Percentiles rank a stretch among this genome's conserved stretches.
Conservation (phyloP, 768 basidiomycete species). For the Leccinum rimulosum region DNA sequence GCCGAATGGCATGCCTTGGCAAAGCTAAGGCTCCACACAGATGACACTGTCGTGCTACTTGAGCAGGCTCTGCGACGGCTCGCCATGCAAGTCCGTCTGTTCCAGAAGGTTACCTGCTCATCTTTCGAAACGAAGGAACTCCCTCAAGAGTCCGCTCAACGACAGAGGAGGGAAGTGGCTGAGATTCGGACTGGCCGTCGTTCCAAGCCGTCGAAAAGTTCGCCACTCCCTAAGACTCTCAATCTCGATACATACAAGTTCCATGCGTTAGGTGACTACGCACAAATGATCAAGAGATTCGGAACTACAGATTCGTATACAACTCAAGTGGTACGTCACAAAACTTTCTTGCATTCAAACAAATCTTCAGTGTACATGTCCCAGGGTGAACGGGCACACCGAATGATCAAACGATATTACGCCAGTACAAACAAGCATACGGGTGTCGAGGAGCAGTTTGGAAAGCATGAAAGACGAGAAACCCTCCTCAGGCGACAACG, state of each 20-base stretch:
- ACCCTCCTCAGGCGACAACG: background rate
- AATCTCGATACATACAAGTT: constrained; percentile 36
- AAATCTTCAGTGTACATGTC: background rate
- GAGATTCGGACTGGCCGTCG: background rate
- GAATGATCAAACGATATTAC: background rate
- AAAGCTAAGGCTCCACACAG: background rate
- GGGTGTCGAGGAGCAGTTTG: background rate
- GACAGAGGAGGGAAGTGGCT: background rate
- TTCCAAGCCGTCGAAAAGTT: background rate
- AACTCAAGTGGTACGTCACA: constrained; percentile 28
- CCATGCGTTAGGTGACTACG: constrained; percentile 37
- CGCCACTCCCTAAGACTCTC: constrained; percentile 12
- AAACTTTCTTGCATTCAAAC: background rate
- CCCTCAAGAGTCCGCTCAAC: constrained; percentile 2
- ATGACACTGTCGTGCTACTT: background rate
- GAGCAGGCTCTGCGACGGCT: background rate
- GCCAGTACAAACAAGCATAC: background rate
- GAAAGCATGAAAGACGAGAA: background rate
- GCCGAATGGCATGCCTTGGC: background rate
- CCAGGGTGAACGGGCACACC: background rate
- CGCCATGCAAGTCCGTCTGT: background rate
- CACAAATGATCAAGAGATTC: constrained; percentile 19
- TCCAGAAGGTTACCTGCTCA: background rate
- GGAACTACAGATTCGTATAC: constrained; percentile 28
- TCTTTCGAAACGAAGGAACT: background rate